phyloP scores from a whole-genome alignment of 331 rosid species.

The Rhamnella rubrinervis region DNA sequence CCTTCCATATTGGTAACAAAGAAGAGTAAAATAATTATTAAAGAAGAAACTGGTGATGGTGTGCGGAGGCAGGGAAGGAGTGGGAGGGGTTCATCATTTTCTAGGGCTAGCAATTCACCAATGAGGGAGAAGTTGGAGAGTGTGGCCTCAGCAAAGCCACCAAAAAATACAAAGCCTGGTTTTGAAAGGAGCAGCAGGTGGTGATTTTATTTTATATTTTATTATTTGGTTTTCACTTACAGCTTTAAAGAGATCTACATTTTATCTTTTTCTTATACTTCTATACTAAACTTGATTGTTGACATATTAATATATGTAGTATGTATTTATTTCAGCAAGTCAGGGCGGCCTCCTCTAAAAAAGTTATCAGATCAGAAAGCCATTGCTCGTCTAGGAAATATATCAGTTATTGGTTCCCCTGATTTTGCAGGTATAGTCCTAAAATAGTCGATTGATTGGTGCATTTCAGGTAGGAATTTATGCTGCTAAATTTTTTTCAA shows the following conservation, averaged over 20 bases:
- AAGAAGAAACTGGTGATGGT: conserved; percentile 58
- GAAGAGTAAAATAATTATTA: conserved; percentile 47
- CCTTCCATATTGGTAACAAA: conserved; percentile 37
- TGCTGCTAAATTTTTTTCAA: too few species aligned
- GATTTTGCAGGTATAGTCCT: conserved; percentile 56
- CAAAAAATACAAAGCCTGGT: conserved; percentile 48
- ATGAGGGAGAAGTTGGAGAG: conserved; percentile 57
- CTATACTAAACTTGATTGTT: not conserved
- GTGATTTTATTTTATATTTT: conserved; percentile 2
- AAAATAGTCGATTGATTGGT: not conserved
- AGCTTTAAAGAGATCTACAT: not conserved
- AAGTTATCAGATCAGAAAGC: conserved; percentile 67
- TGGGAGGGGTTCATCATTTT: conserved; percentile 54
- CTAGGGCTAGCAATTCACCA: conserved; percentile 50
- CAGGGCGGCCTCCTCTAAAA: conserved; percentile 81
- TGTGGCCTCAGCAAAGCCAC: conserved; percentile 50
- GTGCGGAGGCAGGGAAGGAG: conserved; percentile 62
- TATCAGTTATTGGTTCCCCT: conserved; percentile 45
- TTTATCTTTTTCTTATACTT: not conserved
- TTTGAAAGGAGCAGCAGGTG: conserved; percentile 80
- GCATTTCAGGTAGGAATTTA: too few species aligned
- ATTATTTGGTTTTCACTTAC: not conserved
- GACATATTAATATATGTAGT: not conserved
- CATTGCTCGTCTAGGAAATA: conserved; percentile 48
- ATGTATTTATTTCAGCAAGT: conserved; percentile 60